Evolutionary conservation across 306 rosid genomes (phyloP), one percentile per base, ranked within the genome.

Genomic region (Nissolia schottii): DNA sequence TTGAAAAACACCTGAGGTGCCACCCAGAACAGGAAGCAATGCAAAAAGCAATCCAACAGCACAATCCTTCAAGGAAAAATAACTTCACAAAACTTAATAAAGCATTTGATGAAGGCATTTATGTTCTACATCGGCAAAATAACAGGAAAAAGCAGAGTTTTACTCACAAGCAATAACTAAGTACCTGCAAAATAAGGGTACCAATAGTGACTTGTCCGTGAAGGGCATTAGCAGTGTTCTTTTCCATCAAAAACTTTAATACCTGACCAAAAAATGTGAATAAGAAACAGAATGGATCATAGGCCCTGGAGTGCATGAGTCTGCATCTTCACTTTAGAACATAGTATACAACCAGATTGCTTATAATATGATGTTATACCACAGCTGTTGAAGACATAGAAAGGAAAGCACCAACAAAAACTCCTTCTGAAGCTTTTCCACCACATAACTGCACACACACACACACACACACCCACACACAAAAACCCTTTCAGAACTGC

Each of bases 31-130:
- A 4, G 99, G 99, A 84, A 95, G 99, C 85, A 95, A 74, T 46
- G 99, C 97, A 89, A 95, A 95, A 70, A 95, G 91, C 93, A 95
- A 90, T 60, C 99, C 99, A 58, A 91, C 99, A 50, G 99, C 91
- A 81, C 97, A 89, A 73, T 95, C 99, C 97, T 95, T 85, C 54
- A 65, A 28, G 77, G 48, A 32, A 72, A 80, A 78, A 76, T 56
- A 53, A 34, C 41, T 41, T 78, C 71, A 71, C 75, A 38, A 81
- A 62, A 49, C 43, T 50, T 68, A 70, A 59, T 67, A 49, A 41
- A 78, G 50, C 58, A 65, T 81, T 66, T 69, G 71, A 70, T 28
- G 43, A 46, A 16, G 53, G 64, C 8, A 54, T 71, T 65, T 35
- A 61, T 27, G 14, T 49, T 71, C 59, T 50, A 71, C 29, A 65